These are phyloP conservation scores for Cucumis melo DNA, from an alignment of 306 rosid species.

Conservation along the genomic window DNA sequence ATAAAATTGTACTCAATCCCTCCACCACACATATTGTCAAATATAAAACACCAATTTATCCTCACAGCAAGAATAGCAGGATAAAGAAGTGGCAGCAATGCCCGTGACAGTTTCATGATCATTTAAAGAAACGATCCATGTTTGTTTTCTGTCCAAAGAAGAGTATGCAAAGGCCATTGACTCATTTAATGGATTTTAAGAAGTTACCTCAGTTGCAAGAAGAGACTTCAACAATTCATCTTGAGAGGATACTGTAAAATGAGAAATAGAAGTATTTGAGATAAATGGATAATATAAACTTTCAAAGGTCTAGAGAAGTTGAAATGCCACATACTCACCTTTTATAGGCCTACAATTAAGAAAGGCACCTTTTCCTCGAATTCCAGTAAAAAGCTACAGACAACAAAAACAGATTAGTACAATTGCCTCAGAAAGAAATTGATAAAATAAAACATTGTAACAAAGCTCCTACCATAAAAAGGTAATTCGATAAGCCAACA, in stretches of 20 bases:
- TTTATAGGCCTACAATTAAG: constrained; percentile 70
- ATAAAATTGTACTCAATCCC: no score
- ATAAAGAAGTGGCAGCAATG: background rate
- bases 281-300: constrained; percentile 2
- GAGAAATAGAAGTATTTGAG: constrained; percentile 11
- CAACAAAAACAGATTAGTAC: constrained; percentile 8
- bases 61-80: no score
- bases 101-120: background rate
- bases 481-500: background rate
- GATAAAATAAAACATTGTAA: constrained; percentile 5
- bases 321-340: constrained; percentile 27
- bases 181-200: background rate
- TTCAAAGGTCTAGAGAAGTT: constrained; percentile 4
- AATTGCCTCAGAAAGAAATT: constrained; percentile 8
- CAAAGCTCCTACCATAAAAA: background rate
- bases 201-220: constrained; percentile 81
- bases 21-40: no score
- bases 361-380: constrained; percentile 73
- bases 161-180: background rate
- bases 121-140: background rate
- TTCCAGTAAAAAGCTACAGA: constrained; percentile 74
- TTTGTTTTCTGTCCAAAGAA: no score
- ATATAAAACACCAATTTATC: no score
- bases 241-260: constrained; percentile 68
- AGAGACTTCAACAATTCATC: constrained; percentile 65